Evolutionary conservation across 805 yeast genomes (phyloP).

Genomic region (Millerago galiae): DNA sequence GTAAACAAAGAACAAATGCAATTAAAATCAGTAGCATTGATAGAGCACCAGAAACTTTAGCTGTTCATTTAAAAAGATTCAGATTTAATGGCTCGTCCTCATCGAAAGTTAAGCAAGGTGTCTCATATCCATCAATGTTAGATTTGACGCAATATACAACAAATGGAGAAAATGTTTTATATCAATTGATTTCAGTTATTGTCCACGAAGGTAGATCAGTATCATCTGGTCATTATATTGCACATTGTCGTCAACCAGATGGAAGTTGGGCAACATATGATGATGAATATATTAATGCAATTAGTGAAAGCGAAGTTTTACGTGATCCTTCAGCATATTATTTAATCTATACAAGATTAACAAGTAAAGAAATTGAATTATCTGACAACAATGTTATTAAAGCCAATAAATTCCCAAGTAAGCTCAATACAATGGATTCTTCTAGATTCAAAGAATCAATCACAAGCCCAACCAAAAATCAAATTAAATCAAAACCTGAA

Average conservation of each 20-base stretch:
- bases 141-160: conserved; percentile 64
- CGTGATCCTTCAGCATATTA: conserved; percentile 89
- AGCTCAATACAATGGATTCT: not conserved
- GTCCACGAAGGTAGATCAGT: conserved; percentile 94
- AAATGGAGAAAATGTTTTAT: conserved; percentile 41
- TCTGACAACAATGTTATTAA: not conserved
- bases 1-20: conserved; percentile 73
- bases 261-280: conserved; percentile 92
- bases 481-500: not conserved
- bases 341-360: conserved; percentile 72
- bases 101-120: conserved; percentile 82
- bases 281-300: conserved; percentile 78
- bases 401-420: not conserved
- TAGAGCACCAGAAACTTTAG: conserved; percentile 81
- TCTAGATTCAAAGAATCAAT: not conserved
- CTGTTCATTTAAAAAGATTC: conserved; percentile 85
- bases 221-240: conserved; percentile 87
- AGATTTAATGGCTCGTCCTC: conserved; percentile 77
- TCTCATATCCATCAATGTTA: conserved; percentile 70
- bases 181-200: conserved; percentile 75
- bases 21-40: conserved; percentile 66
- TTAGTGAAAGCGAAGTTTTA: conserved; percentile 66
- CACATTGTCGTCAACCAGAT: conserved; percentile 88
- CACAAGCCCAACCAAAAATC: not conserved
- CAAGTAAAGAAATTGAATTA: conserved; percentile 41